phyloP scores from a whole-genome alignment of 2,329 filamentous ascomycete genomes.

The Monosporascus sp. region DNA sequence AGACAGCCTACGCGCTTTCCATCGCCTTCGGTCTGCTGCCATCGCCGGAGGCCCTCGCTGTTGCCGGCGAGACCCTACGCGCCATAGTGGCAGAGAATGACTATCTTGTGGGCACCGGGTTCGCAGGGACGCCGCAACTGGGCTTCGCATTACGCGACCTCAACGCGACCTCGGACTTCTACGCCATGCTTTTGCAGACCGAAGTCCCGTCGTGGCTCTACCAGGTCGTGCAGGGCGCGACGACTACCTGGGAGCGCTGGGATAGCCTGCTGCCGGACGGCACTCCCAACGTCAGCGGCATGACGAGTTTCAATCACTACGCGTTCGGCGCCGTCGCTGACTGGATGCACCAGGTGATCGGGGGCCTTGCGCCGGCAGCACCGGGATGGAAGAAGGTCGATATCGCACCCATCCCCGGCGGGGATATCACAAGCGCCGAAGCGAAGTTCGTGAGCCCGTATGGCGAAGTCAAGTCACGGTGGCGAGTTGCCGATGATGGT shows the following conservation, averaged over 20 bases:
- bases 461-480: constrained; percentile 23
- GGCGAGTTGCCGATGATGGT: constrained; percentile 19
- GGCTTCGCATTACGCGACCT: constrained; percentile 26
- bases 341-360: constrained; percentile 40
- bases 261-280: constrained; percentile 41
- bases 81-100: constrained; percentile 28
- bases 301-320: constrained; percentile 49
- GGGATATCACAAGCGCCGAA: constrained; percentile 28
- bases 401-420: constrained; percentile 32
- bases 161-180: constrained; percentile 30
- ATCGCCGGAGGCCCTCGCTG: constrained; percentile 17
- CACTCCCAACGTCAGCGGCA: constrained; percentile 37
- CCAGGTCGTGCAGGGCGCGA: constrained; percentile 39
- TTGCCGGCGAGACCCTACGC: constrained; percentile 21
- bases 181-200: constrained; percentile 43
- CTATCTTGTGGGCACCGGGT: constrained; percentile 36
- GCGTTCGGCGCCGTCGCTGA: constrained; percentile 43
- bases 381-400: constrained; percentile 35
- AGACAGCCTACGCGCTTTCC: constrained; percentile 34
- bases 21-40: constrained; percentile 30
- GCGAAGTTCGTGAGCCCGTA: constrained; percentile 28
- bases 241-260: constrained; percentile 49
- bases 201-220: constrained; percentile 43
- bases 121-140: constrained; percentile 38
- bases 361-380: constrained; percentile 33